A percentile compares a stretch with the other conserved stretches of the same genome.
phyloP scores from a whole-genome alignment of 2,329 filamentous ascomycete species.

The Sporothrix luriei region DNA sequence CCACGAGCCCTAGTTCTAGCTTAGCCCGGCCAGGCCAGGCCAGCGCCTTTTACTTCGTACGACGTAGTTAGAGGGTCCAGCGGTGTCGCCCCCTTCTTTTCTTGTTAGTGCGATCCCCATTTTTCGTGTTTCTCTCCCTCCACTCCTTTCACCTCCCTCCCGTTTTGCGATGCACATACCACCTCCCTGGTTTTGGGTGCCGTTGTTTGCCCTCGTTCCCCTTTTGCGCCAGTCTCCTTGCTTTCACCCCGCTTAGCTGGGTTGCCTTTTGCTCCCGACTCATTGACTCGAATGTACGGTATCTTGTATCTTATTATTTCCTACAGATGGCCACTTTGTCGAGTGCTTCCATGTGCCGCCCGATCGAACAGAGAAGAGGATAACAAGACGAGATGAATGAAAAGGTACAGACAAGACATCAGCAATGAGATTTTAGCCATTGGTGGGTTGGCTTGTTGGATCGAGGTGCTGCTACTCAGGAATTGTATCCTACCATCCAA shows the following conservation, averaged over 20 bases:
- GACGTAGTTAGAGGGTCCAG: no score
- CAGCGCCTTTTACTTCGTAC: no score
- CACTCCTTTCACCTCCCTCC: not conserved
- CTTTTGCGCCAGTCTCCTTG: slow-evolving; percentile 1
- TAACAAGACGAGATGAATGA: not conserved
- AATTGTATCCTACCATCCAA: not conserved
- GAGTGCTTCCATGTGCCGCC: not conserved
- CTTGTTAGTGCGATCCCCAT: not conserved
- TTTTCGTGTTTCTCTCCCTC: slow-evolving; percentile 8
- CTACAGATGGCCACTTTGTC: not conserved
- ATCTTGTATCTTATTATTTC: not conserved
- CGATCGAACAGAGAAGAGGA: not conserved
- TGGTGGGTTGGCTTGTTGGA: not conserved
- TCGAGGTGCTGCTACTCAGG: not conserved
- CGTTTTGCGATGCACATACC: not conserved
- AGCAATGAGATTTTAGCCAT: not conserved
- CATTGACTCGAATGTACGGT: not conserved
- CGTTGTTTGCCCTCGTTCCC: not conserved
- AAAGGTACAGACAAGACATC: not conserved
- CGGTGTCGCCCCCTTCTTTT: no score
- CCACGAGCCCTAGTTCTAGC: not conserved
- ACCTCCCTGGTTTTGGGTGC: not conserved
- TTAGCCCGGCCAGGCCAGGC: no score
- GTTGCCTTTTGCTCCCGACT: not conserved
- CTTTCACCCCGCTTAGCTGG: not conserved